phyloP scores from a whole-genome alignment of 495 filamentous ascomycete genomes.

The Neurospora tetraspora region DNA sequence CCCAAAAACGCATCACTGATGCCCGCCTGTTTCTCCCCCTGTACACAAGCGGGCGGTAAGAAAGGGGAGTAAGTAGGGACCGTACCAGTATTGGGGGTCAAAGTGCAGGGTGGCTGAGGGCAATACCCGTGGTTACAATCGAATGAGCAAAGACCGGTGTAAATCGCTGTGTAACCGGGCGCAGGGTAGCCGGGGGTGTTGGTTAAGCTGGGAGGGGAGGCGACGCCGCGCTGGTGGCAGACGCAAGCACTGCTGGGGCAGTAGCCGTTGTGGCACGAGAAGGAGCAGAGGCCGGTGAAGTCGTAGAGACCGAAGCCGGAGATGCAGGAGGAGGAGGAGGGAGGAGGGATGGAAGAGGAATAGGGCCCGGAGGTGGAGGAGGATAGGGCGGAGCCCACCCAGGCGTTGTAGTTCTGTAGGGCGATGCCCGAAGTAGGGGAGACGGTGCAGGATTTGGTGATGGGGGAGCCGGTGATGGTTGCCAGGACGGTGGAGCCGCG shows the following conservation, averaged over 20 bases:
- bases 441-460: slow-evolving; percentile 1
- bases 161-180: background rate
- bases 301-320: background rate
- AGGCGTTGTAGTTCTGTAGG: slow-evolving; percentile 4
- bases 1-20: background rate
- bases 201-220: background rate
- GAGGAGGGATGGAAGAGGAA: background rate
- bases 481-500: slow-evolving; percentile 1
- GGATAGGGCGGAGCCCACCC: background rate
- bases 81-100: background rate
- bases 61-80: slow-evolving; percentile 3
- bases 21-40: background rate
- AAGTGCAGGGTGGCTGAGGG: background rate
- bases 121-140: slow-evolving; percentile 7
- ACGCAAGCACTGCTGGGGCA: slow-evolving; percentile 6
- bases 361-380: background rate
- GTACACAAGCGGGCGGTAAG: background rate
- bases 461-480: background rate
- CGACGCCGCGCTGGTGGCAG: background rate
- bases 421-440: background rate
- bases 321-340: background rate
- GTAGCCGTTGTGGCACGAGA: slow-evolving; percentile 3
- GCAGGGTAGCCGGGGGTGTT: background rate
- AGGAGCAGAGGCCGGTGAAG: slow-evolving; percentile 1
- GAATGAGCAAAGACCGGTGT: slow-evolving; percentile 8